Evolutionary conservation across 2,329 filamentous ascomycete genomes (phyloP), one percentile per base, ranked within the genome.

Genomic region (Conoideocrella luteorostrata): DNA sequence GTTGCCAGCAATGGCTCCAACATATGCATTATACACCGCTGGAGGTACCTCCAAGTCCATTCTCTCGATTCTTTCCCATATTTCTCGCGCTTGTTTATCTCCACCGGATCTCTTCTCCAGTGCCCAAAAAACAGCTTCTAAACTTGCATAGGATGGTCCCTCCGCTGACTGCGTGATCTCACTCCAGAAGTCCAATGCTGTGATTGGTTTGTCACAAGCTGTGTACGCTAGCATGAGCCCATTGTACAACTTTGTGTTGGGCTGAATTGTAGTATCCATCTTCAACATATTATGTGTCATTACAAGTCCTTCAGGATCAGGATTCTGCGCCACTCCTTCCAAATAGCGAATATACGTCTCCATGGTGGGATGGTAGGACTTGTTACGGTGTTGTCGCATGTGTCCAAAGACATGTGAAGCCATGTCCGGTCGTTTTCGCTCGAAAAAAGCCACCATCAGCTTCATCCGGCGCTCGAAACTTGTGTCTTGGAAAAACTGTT

Each of bases 221-320:
- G 81, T 79, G 58, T 95, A 91, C 0, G 88, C 90, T 11, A 93
- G 72, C 82, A 98, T 95, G 39, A 97, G 69, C 0, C 85, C 81
- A 55, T 95, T 97, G 54, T 84, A 80, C 2, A 97, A 70, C 44
- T 70, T 72, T 1, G 91, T 97, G 53, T 77, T 82, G 4, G 84
- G 75, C 53, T 90, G 81, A 29, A 97, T 75, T 33, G 79, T 77
- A n/a, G 82, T 75, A 61, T 98, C 93, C 62, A 96, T 82, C 67
- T 95, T 97, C 52, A 96, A 74, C 79, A 95, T 91, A 59, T 96
- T 95, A 67, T 95, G 86, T 2, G 95, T 78, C 49, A 85, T 78
- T 46, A 81, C 78, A 17, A 96, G 68, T 33, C 80, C 81, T 44
- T 86, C 80, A 2, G 66, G 23, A 43, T 70, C 67, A 1, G 66